Evolutionary conservation across 805 yeast genomes (phyloP), one percentile per base, ranked within the genome.

Genomic region (Monosporozyma servazzii): DNA sequence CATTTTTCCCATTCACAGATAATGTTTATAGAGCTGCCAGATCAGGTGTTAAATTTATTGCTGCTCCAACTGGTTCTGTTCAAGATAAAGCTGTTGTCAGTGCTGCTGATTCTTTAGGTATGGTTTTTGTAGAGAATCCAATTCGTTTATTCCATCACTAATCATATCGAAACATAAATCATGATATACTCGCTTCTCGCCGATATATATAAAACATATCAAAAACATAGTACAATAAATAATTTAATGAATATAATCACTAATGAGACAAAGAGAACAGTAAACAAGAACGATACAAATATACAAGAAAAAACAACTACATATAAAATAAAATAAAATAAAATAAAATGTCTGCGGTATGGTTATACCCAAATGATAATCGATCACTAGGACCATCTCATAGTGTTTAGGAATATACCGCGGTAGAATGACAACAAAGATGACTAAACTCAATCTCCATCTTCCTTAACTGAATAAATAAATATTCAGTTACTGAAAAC

Each of bases 331-430:
- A 36, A 55, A 33, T 33, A 33, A 15, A 33, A 13, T 13, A 47
- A 41, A 51, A 54, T 52, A 50, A 67, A 62, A 82, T 91, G 97
- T 91, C 69, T 75, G 95, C 97, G 82, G 88, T 95, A 91, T 90
- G 98, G 98, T 90, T 90, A 87, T 87, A 89, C 98, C 91, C 96
- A 87, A 88, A 82, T 93, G 96, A 84, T 83, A 81, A 91, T 77
- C 64, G 81, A 95, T 82, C 93, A 73, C 79, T 76, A 68, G 86
- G 81, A 84, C 86, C 80, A 86, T 77, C 96, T 77, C 96, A 95
- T 84, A 90, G 91, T 81, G 96, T 88, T 78, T 86, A 91, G 98
- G 98, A 91, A 91, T 91, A 91, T 91, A 95, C 91, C 81, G 96
- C 95, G 75, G 73, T 83, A 78, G 70, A 70, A 70, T 72, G 78